phyloP scores from a whole-genome alignment of 805 yeast species.

The Diddensiella caesifluorescens region DNA sequence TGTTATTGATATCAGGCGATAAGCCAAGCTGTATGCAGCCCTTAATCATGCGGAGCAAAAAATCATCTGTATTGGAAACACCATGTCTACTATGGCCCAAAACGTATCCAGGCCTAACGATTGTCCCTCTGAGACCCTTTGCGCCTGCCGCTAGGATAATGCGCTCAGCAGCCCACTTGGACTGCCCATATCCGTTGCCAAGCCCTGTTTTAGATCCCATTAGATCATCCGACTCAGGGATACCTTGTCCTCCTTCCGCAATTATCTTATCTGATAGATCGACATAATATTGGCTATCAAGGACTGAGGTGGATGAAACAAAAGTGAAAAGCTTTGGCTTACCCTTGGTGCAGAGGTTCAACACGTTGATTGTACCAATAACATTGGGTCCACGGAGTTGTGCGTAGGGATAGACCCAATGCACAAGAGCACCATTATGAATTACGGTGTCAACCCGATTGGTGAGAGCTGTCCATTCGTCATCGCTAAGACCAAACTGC shows the following conservation, averaged over 20 bases:
- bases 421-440: slow-evolving; percentile 97
- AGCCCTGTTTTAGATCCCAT: slow-evolving; percentile 77
- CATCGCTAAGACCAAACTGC: slow-evolving; percentile 62
- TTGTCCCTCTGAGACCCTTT: slow-evolving; percentile 75
- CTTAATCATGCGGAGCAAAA: slow-evolving; percentile 87
- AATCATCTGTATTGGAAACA: slow-evolving; percentile 93
- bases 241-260: slow-evolving; percentile 61
- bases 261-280: slow-evolving; percentile 66
- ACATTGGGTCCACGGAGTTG: slow-evolving; percentile 92
- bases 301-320: slow-evolving; percentile 91
- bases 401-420: slow-evolving; percentile 95
- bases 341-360: slow-evolving; percentile 71
- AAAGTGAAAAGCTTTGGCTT: slow-evolving; percentile 82
- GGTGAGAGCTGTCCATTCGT: slow-evolving; percentile 54
- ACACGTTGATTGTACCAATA: slow-evolving; percentile 74
- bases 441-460: slow-evolving; percentile 70
- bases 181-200: slow-evolving; percentile 93
- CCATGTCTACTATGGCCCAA: slow-evolving; percentile 84
- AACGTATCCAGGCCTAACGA: slow-evolving; percentile 94
- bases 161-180: slow-evolving; percentile 96
- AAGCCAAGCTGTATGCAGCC: slow-evolving; percentile 86
- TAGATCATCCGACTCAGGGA: slow-evolving; percentile 78
- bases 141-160: slow-evolving; percentile 83
- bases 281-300: slow-evolving; percentile 80
- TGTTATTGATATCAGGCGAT: slow-evolving; percentile 80